These are phyloP conservation scores for Dicorynia guianensis DNA, from an alignment of 306 rosid species.

Conservation along the genomic window DNA sequence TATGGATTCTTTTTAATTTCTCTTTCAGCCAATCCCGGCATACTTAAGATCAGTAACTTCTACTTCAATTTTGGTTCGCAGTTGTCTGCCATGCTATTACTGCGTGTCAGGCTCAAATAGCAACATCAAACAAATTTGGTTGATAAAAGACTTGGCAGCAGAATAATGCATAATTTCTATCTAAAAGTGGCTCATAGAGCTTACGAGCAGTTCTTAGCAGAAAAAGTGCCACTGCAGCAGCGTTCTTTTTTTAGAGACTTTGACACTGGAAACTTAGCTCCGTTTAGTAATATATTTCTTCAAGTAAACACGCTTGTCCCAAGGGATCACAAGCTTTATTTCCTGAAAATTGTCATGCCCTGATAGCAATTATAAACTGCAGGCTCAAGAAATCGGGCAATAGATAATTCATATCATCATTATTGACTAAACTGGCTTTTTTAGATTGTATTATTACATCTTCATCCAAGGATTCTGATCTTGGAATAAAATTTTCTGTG, in stretches of 20 bases:
- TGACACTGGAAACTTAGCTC: background rate
- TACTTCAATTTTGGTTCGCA: background rate
- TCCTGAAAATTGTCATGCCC: too few species aligned
- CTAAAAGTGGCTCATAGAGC: background rate
- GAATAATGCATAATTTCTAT: too few species aligned
- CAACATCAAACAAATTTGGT: background rate
- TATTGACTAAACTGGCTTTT: background rate
- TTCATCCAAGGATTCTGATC: conserved; percentile 17
- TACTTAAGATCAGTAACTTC: background rate
- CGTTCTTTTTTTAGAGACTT: background rate
- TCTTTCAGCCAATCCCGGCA: background rate
- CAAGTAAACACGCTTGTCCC: background rate
- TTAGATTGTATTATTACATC: background rate
- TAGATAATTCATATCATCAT: background rate
- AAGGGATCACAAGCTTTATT: background rate
- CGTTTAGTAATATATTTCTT: background rate
- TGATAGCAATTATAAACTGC: too few species aligned
- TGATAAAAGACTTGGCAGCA: too few species aligned
- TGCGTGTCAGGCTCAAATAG: background rate
- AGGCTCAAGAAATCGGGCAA: background rate
- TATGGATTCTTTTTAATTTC: background rate
- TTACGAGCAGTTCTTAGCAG: background rate
- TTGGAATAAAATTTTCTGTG: background rate
- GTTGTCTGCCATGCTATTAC: background rate
- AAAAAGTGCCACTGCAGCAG: background rate